Conservation (phyloP, 805 yeast genomes). For the Candida ortonii region DNA sequence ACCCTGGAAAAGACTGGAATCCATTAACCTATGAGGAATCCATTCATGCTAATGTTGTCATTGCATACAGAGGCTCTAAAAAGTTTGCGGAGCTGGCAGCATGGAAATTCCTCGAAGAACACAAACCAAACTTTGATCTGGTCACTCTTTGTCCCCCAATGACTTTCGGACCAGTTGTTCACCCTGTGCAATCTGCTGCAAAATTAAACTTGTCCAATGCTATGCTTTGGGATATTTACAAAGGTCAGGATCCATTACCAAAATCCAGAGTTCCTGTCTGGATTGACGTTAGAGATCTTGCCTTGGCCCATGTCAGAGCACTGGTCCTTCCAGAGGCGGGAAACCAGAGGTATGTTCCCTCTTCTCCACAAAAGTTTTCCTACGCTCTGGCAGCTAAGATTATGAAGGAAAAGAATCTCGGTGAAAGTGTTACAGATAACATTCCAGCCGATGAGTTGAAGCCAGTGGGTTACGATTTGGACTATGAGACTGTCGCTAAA, state of each 20-base stretch:
- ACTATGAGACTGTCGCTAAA: constrained; percentile 36
- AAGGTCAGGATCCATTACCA: constrained; percentile 28
- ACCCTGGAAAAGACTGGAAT: constrained; percentile 51
- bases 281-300: constrained; percentile 42
- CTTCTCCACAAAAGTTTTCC: constrained; percentile 31
- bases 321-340: constrained; percentile 30
- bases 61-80: constrained; percentile 59
- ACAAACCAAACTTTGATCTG: constrained; percentile 39
- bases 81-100: constrained; percentile 60
- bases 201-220: constrained; percentile 36
- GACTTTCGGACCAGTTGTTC: constrained; percentile 60
- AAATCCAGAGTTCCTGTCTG: constrained; percentile 32
- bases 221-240: constrained; percentile 34
- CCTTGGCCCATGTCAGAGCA: constrained; percentile 38
- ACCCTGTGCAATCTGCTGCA: constrained; percentile 20
- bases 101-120: constrained; percentile 47
- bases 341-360: constrained; percentile 31
- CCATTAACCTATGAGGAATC: constrained; percentile 50
- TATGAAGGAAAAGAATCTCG: constrained; percentile 25
- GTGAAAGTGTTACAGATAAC: constrained; percentile 18
- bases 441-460: constrained; percentile 13
- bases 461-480: constrained; percentile 27
- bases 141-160: constrained; percentile 52
- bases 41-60: constrained; percentile 34
- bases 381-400: constrained; percentile 31